A percentile compares a stretch with the other conserved stretches of the same genome.
These are phyloP conservation scores for Adansonia digitata DNA, from an alignment of 345 rosid species.

Conservation along the genomic window DNA sequence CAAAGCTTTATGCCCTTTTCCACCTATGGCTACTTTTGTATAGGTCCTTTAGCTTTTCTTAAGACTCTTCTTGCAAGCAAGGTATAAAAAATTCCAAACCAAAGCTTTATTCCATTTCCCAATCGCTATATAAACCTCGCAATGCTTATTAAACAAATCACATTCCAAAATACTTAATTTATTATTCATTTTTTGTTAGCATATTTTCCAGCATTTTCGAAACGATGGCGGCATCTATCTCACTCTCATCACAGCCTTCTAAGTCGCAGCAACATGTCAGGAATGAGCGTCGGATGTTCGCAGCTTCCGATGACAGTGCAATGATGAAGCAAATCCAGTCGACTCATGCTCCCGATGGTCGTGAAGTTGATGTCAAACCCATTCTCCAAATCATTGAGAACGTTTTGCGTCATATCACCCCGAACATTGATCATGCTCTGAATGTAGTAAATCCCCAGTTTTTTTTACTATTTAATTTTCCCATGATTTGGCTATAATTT, in stretches of 20 bases:
- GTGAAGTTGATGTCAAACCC: conserved; percentile 29
- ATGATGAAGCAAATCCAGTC: conserved; percentile 42
- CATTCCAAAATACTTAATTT: neutral
- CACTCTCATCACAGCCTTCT: neutral
- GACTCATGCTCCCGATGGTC: conserved; percentile 49
- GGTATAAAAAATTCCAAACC: conserved; percentile 7
- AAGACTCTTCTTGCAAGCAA: conserved; percentile 19
- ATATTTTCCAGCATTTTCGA: neutral
- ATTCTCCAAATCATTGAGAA: conserved; percentile 34
- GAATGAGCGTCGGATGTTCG: conserved; percentile 25
- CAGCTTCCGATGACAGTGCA: conserved; percentile 26
- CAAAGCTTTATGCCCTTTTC: too few relatives aligned
- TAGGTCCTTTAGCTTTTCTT: conserved; percentile 11
- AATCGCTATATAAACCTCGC: conserved; percentile 18
- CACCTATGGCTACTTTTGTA: neutral
- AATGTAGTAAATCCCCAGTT: too few relatives aligned
- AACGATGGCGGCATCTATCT: neutral
- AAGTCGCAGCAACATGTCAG: conserved; percentile 13
- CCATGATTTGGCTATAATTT: too few relatives aligned
- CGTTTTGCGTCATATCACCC: conserved; percentile 31
- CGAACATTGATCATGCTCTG: conserved; percentile 27
- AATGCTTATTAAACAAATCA: neutral
- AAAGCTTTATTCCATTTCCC: conserved; percentile 10
- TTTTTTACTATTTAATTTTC: too few relatives aligned
- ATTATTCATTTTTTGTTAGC: too few relatives aligned